Evolutionary conservation across 208 protist species (phyloP), one percentile per base, ranked within the genome.

Genomic region (Sergeia podlipaevii): DNA sequence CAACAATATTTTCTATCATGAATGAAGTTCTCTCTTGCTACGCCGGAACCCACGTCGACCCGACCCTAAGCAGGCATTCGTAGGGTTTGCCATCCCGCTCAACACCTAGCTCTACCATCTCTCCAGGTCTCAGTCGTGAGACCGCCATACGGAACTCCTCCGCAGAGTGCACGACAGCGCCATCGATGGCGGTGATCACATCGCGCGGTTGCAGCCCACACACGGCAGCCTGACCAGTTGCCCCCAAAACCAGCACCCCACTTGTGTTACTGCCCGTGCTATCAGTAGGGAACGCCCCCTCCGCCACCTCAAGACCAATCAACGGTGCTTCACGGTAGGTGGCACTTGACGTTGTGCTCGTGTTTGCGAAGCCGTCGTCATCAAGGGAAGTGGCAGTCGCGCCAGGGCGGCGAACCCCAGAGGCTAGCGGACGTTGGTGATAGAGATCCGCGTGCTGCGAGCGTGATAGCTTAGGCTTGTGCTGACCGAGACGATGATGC

Each of bases 171-270:
- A 87, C 66, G 21, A 28, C 63, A n/a, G 62, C 65, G 11, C 52
- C 41, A 50, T 87, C 73, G 15, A 91, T 23, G 21, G 53, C 49
- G 49, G 68, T 64, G 18, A 92, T 64, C 29, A 74, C 52, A 41
- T 92, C 80, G 64, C 89, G 64, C 10, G 64, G 65, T 30, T 74
- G 65, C 38, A 91, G 66, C 0, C 84, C 84, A 1, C 77, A 71
- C 21, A 65, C 46, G 17, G 71, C 63, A 26, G 84, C 69, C 11
- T 77, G 77, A 6, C 84, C 84, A 1, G 63, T 74, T 1, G 76
- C 72, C 58, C 72, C 70, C 8, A 86, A 66, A 4, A 91, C 80
- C 3, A 91, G 49, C 39, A 91, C 84, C 0, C 77, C 84, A 46
- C 2, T 75, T 62, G 18, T 60, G 30, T 63, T 79, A 88, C 32